Conservation (phyloP, 106 monocot species). For the Vanilla planifolia region DNA sequence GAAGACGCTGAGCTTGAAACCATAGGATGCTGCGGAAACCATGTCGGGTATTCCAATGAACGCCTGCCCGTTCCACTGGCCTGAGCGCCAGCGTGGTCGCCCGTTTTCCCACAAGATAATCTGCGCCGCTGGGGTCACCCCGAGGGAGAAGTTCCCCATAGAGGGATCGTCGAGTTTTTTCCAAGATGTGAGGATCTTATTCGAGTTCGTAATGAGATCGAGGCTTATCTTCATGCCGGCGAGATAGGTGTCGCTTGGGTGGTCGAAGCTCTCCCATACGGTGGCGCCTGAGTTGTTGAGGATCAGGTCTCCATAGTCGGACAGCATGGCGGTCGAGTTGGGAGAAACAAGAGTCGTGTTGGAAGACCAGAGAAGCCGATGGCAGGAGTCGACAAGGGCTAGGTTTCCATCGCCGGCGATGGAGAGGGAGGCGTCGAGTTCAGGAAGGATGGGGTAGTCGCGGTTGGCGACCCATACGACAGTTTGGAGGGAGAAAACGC, state of each 20-base stretch:
- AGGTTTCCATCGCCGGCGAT: constrained; percentile 19
- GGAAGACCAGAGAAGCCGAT: constrained; percentile 4
- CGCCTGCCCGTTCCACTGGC: constrained; percentile 22
- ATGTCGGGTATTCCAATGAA: constrained; percentile 22
- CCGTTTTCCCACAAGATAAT: constrained; percentile 8
- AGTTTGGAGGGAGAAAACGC: constrained; percentile 4
- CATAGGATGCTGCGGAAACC: constrained; percentile 9
- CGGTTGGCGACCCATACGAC: constrained; percentile 41
- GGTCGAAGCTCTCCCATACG: constrained; percentile 8
- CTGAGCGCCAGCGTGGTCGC: constrained; percentile 16
- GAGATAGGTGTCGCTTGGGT: not conserved
- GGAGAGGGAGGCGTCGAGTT: not conserved
- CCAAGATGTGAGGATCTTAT: constrained; percentile 25
- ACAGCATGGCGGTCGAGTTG: no score
- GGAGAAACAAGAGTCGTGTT: not conserved
- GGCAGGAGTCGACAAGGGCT: not conserved
- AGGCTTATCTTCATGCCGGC: not conserved
- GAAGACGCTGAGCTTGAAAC: constrained; percentile 20
- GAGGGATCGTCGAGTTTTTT: constrained; percentile 5
- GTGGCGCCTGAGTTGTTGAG: constrained; percentile 1
- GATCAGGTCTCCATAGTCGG: constrained; percentile 18
- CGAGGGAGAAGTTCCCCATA: not conserved
- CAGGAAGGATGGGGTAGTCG: constrained; percentile 11
- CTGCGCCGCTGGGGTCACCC: constrained; percentile 17
- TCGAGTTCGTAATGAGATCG: not conserved